Base-by-base conservation (phyloP, 78 protist species). In the Corallochytrium limacisporum region DNA sequence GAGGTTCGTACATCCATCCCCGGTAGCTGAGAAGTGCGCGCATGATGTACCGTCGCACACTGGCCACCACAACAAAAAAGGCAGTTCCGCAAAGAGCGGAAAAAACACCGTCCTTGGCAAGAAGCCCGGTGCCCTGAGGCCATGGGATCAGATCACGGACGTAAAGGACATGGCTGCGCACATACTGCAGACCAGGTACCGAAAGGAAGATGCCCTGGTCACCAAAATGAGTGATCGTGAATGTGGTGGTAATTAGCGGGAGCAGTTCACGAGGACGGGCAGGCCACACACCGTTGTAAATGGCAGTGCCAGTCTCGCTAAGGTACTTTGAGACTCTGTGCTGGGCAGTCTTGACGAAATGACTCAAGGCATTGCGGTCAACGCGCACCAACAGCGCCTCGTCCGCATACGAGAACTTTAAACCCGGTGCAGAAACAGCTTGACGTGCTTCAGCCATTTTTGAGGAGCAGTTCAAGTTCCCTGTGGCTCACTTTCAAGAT, bases 1-100 rank as follows among this genome's bases (percentile, higher is more conserved):
- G 71, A 0, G 53, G 20, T 5, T 71, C 77, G 31, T 59, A 71
- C 36, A 71, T 33, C 77, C 77, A 71, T 24, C 65, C 71, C 8
- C 26, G 48, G 59, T 59, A 71, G 10, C 32, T 1, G n/a, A 71
- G 77, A 20, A 69, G 65, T 10, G 12, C 43, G 20, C 75, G 75
- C 32, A 69, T 62, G 35, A 24, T 4, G 38, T 7, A 10, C 3
- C 62, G 42, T 20, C 74, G 62, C 51, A 53, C 31, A 48, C 28
- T 4, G 32, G 44, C 2, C n/a, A 24, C 7, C 31, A 16, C n/a
- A 24, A 53, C 5, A 42, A 68, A 50, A 51, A 12, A 63, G 20
- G 49, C 62, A 63, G 24, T 20, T 63, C 36, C 13, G 36, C 24
- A 44, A 20, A 40, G 59, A 44, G 50, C 42, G 51, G 69, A 57